These are phyloP conservation scores for Microdochium trichocladiopsis DNA, from an alignment of 2,329 filamentous ascomycete genomes.

Conservation along the genomic window DNA sequence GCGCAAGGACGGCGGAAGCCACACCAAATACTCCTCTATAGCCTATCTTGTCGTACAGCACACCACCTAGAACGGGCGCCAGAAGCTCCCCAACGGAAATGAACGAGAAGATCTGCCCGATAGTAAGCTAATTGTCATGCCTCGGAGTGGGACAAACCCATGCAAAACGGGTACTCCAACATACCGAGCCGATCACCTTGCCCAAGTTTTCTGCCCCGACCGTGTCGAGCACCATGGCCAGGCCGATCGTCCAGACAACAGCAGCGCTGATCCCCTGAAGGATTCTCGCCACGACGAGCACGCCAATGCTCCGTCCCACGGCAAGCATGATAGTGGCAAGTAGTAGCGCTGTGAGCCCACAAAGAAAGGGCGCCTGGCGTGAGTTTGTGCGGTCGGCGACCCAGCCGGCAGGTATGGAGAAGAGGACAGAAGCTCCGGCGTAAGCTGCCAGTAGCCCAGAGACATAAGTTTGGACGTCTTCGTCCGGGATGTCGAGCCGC, in stretches of 20 bases:
- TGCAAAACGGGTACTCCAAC: too few relatives aligned
- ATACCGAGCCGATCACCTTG: constrained; percentile 51
- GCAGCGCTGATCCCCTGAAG: constrained; percentile 51
- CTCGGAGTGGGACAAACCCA: background rate
- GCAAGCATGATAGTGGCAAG: constrained; percentile 49
- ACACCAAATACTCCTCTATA: constrained; percentile 52
- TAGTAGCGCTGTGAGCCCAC: constrained; percentile 43
- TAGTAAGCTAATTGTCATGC: constrained; percentile 1
- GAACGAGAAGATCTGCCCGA: constrained; percentile 44
- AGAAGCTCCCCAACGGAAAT: constrained; percentile 49
- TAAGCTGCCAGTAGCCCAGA: constrained; percentile 47
- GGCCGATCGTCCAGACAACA: constrained; percentile 46
- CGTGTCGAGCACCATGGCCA: constrained; percentile 52
- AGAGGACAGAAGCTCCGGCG: constrained; percentile 43
- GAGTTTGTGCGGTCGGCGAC: constrained; percentile 45
- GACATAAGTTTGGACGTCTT: constrained; percentile 42
- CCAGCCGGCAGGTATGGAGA: constrained; percentile 43
- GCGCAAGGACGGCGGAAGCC: constrained; percentile 40
- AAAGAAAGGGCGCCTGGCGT: constrained; percentile 49
- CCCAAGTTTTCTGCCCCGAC: constrained; percentile 48
- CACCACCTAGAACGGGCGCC: constrained; percentile 51
- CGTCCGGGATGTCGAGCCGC: constrained; percentile 36
- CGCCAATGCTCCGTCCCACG: constrained; percentile 35
- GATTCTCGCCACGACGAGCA: constrained; percentile 43
- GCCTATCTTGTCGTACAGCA: constrained; percentile 52